Conservation (phyloP, 2,329 filamentous ascomycete genomes). For the Chaetomiaceae sp. region DNA sequence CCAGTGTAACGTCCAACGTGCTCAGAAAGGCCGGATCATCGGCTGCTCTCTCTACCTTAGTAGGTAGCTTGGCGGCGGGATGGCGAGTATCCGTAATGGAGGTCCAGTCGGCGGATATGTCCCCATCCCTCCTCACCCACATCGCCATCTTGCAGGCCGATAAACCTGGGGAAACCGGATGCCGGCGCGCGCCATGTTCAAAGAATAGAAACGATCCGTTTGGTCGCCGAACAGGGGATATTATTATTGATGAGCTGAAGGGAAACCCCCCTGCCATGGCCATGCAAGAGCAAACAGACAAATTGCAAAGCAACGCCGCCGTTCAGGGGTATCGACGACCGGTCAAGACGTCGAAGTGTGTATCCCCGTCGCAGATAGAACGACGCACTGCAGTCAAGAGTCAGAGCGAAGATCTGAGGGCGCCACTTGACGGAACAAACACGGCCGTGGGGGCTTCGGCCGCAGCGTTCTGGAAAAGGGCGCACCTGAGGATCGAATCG, state of each 20-base stretch:
- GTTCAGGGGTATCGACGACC: not conserved
- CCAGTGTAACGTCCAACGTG: not conserved
- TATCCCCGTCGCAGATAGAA: slow-evolving; percentile 4
- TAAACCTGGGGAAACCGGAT: slow-evolving; percentile 7
- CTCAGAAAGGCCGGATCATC: not conserved
- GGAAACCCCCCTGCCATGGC: not conserved
- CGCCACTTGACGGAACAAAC: not conserved
- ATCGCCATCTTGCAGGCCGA: slow-evolving; percentile 10
- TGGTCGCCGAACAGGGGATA: not conserved
- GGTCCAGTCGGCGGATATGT: not conserved
- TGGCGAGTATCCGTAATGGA: not conserved
- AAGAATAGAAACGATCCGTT: not conserved
- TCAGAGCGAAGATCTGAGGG: not conserved
- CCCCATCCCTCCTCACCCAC: not conserved
- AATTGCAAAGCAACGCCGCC: not conserved
- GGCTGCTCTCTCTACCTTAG: too few species aligned
- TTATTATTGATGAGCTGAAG: not conserved
- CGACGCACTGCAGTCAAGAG: slow-evolving; percentile 1
- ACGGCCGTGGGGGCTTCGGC: slow-evolving; percentile 11
- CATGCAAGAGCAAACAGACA: slow-evolving; percentile 10
- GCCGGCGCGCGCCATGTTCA: not conserved
- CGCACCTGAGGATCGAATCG: not conserved
- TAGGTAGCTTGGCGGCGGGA: not conserved
- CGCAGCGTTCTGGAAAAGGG: slow-evolving; percentile 1
- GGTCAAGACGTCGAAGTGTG: not conserved